phyloP scores from a whole-genome alignment of 306 rosid species.

The Abrus pulchellus region DNA sequence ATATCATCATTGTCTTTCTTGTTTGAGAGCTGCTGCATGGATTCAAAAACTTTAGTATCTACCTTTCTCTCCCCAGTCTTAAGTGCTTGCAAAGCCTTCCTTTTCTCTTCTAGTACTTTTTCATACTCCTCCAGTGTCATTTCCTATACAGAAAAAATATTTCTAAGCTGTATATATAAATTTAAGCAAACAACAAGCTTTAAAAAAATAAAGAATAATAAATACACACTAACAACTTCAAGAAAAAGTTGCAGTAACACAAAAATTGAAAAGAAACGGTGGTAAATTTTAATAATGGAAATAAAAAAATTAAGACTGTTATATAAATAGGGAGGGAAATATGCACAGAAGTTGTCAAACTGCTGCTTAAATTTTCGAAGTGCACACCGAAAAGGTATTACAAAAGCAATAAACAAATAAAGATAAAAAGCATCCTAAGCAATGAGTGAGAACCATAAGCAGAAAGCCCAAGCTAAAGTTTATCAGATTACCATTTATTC shows the following conservation, averaged over 20 bases:
- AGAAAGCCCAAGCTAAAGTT: conserved; percentile 6
- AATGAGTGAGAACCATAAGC: not conserved
- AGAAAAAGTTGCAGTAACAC: not conserved
- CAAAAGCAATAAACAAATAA: not conserved
- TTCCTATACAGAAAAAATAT: conserved; percentile 54
- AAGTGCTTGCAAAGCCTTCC: conserved; percentile 64
- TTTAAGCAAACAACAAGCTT: not conserved
- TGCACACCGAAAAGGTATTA: not conserved
- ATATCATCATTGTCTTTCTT: conserved; percentile 72
- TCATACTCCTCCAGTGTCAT: conserved; percentile 86
- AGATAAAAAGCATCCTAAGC: not conserved
- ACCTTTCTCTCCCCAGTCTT: conserved; percentile 79
- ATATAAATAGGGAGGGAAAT: not conserved
- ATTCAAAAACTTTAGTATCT: conserved; percentile 65
- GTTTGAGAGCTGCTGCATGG: conserved; percentile 80
- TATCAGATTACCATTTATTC: conserved; percentile 17
- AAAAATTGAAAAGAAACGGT: not conserved
- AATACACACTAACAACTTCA: not conserved
- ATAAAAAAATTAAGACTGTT: not conserved
- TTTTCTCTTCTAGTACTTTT: conserved; percentile 81
- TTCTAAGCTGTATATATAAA: not conserved
- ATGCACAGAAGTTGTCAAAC: not conserved
- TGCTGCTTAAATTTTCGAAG: not conserved
- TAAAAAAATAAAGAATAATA: not conserved
- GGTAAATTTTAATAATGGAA: not conserved